A percentile compares a stretch with the other conserved stretches of the same genome.
These are phyloP conservation scores for Cudoniella acicularis DNA, from an alignment of 495 filamentous ascomycete species.

Conservation along the genomic window DNA sequence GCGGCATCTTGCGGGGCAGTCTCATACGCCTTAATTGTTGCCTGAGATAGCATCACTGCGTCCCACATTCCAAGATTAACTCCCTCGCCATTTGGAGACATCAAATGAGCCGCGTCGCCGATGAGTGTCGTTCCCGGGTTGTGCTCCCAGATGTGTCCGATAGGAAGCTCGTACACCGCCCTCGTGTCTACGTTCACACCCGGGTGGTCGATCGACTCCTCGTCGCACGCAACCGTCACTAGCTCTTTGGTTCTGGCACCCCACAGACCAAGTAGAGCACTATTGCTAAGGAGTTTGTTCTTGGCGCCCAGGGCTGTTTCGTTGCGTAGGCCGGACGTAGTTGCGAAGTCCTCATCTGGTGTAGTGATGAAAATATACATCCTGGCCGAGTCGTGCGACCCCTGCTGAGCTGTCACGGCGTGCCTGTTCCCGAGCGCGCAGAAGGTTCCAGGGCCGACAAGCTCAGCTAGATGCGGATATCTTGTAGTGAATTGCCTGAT, in stretches of 20 bases:
- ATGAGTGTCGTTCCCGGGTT: constrained; percentile 46
- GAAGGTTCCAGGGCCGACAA: constrained; percentile 36
- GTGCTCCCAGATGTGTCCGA: constrained; percentile 49
- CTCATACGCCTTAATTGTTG: constrained; percentile 2
- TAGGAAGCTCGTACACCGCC: constrained; percentile 49
- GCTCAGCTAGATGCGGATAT: constrained; percentile 28
- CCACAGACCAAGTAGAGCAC: constrained; percentile 1
- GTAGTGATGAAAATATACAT: constrained; percentile 25
- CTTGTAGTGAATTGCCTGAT: constrained; percentile 38
- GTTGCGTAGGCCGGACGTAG: not conserved
- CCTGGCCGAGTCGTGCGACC: constrained; percentile 42
- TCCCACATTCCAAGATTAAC: constrained; percentile 57
- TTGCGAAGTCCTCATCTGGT: constrained; percentile 22
- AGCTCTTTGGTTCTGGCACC: constrained; percentile 2
- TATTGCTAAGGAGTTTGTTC: not conserved
- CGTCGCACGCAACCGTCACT: constrained; percentile 14
- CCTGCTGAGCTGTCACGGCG: constrained; percentile 39
- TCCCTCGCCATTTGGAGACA: constrained; percentile 58
- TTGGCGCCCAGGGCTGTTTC: constrained; percentile 4
- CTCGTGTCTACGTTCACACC: constrained; percentile 11
- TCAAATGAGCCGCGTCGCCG: constrained; percentile 61
- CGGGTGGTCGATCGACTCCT: constrained; percentile 4
- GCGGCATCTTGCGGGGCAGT: constrained; percentile 1
- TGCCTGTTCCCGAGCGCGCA: constrained; percentile 40
- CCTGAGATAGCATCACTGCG: constrained; percentile 43